These are phyloP conservation scores for Nissolia schottii DNA, from an alignment of 306 rosid species.

Conservation along the genomic window DNA sequence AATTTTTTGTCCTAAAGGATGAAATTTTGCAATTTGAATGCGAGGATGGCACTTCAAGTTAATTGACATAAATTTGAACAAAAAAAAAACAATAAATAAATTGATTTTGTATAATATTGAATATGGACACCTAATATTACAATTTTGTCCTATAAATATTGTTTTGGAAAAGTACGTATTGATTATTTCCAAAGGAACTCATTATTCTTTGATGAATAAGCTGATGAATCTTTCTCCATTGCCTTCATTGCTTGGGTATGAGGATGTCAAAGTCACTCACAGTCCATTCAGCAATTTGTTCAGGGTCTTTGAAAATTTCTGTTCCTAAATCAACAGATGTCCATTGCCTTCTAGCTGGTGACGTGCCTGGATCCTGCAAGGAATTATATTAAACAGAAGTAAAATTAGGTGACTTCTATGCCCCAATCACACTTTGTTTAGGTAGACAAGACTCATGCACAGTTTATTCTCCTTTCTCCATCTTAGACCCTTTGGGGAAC, in stretches of 20 bases:
- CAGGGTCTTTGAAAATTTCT: conserved; percentile 24
- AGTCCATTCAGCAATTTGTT: conserved; percentile 26
- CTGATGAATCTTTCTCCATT: neutral
- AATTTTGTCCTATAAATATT: neutral
- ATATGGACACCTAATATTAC: neutral
- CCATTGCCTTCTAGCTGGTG: conserved; percentile 22
- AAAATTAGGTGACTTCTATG: neutral
- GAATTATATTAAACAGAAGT: neutral
- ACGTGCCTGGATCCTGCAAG: conserved; percentile 23
- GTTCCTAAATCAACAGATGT: conserved; percentile 23
- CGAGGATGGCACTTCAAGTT: neutral
- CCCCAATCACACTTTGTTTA: neutral
- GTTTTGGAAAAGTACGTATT: neutral
- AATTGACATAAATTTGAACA: neutral
- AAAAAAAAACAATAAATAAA: neutral
- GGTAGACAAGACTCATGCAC: neutral
- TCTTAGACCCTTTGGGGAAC: neutral
- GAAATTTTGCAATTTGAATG: neutral
- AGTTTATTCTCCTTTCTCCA: neutral
- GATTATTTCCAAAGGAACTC: neutral
- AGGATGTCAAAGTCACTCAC: conserved; percentile 24
- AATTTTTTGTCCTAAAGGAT: neutral
- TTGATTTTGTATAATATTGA: neutral
- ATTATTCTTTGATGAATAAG: neutral
- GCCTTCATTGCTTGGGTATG: neutral